Base-by-base conservation (phyloP, 2,329 filamentous ascomycete genomes). In the Coniella vitis region DNA sequence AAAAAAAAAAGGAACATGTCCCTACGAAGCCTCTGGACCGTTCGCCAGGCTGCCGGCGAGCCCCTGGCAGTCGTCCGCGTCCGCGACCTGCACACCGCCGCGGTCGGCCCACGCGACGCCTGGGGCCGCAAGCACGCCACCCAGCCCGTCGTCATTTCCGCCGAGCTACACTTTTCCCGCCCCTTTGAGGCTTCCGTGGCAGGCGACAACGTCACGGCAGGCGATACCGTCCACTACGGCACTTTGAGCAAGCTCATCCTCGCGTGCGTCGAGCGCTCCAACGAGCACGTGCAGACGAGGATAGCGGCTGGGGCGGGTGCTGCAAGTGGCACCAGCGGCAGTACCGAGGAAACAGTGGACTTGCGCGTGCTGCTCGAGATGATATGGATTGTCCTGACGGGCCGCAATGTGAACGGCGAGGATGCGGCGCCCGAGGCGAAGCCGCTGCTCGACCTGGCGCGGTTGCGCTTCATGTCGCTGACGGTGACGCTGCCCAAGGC, bases 161-260 rank as follows among this genome's bases (percentile, higher is more conserved):
- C 79, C 31, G 72, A 75, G 17, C 71, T 88, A 3, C 73, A 71
- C 3, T 73, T 89, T 52, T 63, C 65, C 13, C 60, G 67, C 7
- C 63, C 73, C 0, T 88, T 89, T 59, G 68, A 67, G 41, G 70
- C 74, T 0, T 78, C 83, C 1, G 79, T 81, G 0, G 58, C 70
- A 1, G 64, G 65, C 4, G 86, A 90, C 65, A 67, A 68, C 8
- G 74, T 90, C 31, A 75, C 49, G 38, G 45, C 79, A 39, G 64
- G 66, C n/a, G 85, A 85, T 60, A 90, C 86, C 2, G 79, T 89
- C 20, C 84, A 90, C 67, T 90, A 90, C 59, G 86, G 86, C 2
- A 73, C 69, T 9, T 71, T 90, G 13, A 83, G 80, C 67, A 88
- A 89, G 66, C 71, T 72, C 0, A 71, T 90, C 13, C 66, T 84